Percentiles rank a stretch among this genome's conserved stretches.
Evolutionary conservation across 1,139 yeast genomes (phyloP).

Genomic region (Lodderomyces beijingensis): DNA sequence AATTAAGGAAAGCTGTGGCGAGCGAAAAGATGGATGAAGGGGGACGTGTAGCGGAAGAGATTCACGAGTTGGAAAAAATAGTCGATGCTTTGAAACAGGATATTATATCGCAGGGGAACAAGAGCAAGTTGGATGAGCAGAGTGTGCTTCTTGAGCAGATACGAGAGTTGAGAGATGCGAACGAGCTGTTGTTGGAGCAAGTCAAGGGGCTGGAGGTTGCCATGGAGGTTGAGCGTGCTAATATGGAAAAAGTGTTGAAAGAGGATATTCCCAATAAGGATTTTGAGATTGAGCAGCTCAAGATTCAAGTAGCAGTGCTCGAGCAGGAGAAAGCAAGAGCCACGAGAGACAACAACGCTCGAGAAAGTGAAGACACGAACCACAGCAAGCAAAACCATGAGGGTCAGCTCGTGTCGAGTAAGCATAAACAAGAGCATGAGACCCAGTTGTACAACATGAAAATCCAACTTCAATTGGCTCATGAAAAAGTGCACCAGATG

Average conservation of each 20-base stretch:
- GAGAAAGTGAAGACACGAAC: too few species aligned
- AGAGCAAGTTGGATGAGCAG: slow-evolving; percentile 6
- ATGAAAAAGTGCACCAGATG: too few species aligned
- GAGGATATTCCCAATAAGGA: slow-evolving; percentile 21
- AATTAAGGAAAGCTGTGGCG: slow-evolving; percentile 22
- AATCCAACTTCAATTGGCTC: too few species aligned
- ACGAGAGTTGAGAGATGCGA: slow-evolving; percentile 14
- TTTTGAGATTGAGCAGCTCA: slow-evolving; percentile 20
- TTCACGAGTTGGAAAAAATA: slow-evolving; percentile 8
- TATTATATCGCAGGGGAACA: background rate
- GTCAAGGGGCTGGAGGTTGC: slow-evolving; percentile 18
- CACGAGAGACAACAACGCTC: background rate
- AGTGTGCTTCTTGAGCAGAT: slow-evolving; percentile 15
- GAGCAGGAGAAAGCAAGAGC: slow-evolving; percentile 5
- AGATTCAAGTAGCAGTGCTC: slow-evolving; percentile 13
- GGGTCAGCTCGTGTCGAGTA: too few species aligned
- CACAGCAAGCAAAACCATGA: too few species aligned
- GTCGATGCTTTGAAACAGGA: slow-evolving; percentile 8
- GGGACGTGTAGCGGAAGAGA: background rate
- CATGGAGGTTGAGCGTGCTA: slow-evolving; percentile 21
- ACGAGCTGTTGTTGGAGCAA: slow-evolving; percentile 6
- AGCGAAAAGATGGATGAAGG: background rate
- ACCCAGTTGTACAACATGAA: too few species aligned
- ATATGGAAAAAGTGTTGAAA: slow-evolving; percentile 13
- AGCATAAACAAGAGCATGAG: too few species aligned